Conservation (phyloP, 139 green algal species). For the Coelastrella sp. region DNA sequence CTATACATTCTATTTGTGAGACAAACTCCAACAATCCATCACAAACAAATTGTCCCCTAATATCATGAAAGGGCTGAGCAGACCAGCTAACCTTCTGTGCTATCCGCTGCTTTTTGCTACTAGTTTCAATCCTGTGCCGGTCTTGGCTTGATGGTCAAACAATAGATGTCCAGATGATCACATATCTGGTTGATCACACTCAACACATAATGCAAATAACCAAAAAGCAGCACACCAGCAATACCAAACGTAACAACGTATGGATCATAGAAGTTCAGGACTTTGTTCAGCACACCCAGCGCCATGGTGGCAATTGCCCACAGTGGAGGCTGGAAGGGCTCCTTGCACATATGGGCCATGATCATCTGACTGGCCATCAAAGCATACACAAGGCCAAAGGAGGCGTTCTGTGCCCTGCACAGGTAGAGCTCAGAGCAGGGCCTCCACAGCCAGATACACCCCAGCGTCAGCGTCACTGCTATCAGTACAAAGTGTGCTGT, state of each 20-base stretch:
- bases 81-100: too few relatives aligned
- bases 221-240: conserved; percentile 51
- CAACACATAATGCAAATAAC: conserved; percentile 75
- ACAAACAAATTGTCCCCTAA: too few relatives aligned
- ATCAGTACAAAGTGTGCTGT: conserved; percentile 64
- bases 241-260: conserved; percentile 57
- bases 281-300: conserved; percentile 48
- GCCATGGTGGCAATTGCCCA: conserved; percentile 61
- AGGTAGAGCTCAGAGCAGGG: conserved; percentile 21
- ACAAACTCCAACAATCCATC: too few relatives aligned
- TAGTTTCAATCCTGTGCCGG: neutral
- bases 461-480: conserved; percentile 46
- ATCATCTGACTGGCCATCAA: conserved; percentile 82
- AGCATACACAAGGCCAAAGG: conserved; percentile 72
- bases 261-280: conserved; percentile 34
- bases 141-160: conserved; percentile 75
- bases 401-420: conserved; percentile 51
- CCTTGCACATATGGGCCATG: conserved; percentile 94
- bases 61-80: too few relatives aligned
- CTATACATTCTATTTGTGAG: too few relatives aligned
- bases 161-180: conserved; percentile 79
- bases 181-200: conserved; percentile 81
- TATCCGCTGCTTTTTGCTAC: too few relatives aligned
- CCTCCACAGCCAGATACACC: conserved; percentile 52
- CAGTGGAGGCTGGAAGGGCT: conserved; percentile 71